Evolutionary conservation across 2,329 filamentous ascomycete species (phyloP).

Genomic region (Aspergillus caelatus): DNA sequence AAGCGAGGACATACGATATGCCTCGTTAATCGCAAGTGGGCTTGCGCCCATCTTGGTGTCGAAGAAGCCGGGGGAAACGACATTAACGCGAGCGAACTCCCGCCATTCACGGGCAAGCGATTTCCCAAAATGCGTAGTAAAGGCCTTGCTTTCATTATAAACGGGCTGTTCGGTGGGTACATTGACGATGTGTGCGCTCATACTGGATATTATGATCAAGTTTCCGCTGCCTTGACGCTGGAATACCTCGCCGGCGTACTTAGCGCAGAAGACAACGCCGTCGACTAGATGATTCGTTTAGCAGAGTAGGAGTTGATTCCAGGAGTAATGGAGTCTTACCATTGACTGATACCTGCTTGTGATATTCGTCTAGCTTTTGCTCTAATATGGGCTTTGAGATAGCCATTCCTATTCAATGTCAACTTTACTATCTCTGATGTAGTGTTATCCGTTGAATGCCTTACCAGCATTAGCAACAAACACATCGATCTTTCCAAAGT

Average conservation of each 20-base stretch:
- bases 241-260: slow-evolving; percentile 50
- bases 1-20: slow-evolving; percentile 51
- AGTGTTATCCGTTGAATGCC: background rate
- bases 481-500: slow-evolving; percentile 49
- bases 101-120: slow-evolving; percentile 60
- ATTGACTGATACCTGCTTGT: slow-evolving; percentile 57
- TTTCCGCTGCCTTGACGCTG: slow-evolving; percentile 43
- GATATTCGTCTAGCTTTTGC: slow-evolving; percentile 56
- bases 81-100: slow-evolving; percentile 60
- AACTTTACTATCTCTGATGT: background rate
- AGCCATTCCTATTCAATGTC: slow-evolving; percentile 43
- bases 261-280: slow-evolving; percentile 50
- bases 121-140: slow-evolving; percentile 59
- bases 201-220: slow-evolving; percentile 56
- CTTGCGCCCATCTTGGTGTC: slow-evolving; percentile 59
- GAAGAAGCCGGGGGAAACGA: slow-evolving; percentile 59
- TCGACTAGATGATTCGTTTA: slow-evolving; percentile 40
- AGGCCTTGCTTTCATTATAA: slow-evolving; percentile 61
- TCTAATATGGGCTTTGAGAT: slow-evolving; percentile 60
- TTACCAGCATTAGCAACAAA: slow-evolving; percentile 49
- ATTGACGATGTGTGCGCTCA: slow-evolving; percentile 56
- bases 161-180: slow-evolving; percentile 59
- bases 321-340: slow-evolving; percentile 35
- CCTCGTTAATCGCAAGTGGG: slow-evolving; percentile 48
- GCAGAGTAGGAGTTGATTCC: too few relatives aligned